Evolutionary conservation across 768 basidiomycete species (phyloP).

Genomic region (Boletellus sp.): DNA sequence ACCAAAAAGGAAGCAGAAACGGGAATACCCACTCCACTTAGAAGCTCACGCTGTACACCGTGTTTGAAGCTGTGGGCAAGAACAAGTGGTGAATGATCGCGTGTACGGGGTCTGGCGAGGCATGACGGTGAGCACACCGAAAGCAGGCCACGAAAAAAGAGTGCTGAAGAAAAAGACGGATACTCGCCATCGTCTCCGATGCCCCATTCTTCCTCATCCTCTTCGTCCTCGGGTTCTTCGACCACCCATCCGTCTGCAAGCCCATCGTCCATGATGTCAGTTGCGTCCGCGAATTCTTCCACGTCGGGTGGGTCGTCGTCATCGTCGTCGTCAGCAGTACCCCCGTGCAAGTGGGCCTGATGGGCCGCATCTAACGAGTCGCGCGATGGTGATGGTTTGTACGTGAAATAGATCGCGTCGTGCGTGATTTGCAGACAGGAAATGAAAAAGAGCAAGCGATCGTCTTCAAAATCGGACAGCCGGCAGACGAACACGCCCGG

Average conservation of each 20-base stretch:
- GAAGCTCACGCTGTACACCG: conserved; percentile 25
- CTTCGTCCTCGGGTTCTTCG: conserved; percentile 15
- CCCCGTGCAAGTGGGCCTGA: neutral
- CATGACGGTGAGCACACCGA: no score
- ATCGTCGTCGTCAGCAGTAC: neutral
- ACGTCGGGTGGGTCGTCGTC: neutral
- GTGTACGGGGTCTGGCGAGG: conserved; percentile 7
- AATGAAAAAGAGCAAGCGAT: conserved; percentile 24
- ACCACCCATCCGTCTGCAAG: conserved; percentile 15
- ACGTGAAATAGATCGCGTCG: conserved; percentile 48
- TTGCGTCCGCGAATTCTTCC: conserved; percentile 2
- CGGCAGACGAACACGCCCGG: conserved; percentile 26
- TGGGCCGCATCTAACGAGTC: neutral
- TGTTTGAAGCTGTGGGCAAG: conserved; percentile 17
- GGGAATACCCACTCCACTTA: conserved; percentile 5
- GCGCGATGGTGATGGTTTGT: conserved; percentile 10
- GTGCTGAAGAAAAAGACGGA: neutral
- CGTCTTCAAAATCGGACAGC: conserved; percentile 15
- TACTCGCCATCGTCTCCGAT: conserved; percentile 10
- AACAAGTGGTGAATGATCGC: conserved; percentile 21
- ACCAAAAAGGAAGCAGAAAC: neutral
- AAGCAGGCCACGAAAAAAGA: neutral
- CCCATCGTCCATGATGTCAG: conserved; percentile 10
- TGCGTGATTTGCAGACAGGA: conserved; percentile 56
- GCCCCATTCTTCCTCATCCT: conserved; percentile 1